These are phyloP conservation scores for Zalaria sp. DNA, from an alignment of 2,329 filamentous ascomycete genomes.

Conservation along the genomic window DNA sequence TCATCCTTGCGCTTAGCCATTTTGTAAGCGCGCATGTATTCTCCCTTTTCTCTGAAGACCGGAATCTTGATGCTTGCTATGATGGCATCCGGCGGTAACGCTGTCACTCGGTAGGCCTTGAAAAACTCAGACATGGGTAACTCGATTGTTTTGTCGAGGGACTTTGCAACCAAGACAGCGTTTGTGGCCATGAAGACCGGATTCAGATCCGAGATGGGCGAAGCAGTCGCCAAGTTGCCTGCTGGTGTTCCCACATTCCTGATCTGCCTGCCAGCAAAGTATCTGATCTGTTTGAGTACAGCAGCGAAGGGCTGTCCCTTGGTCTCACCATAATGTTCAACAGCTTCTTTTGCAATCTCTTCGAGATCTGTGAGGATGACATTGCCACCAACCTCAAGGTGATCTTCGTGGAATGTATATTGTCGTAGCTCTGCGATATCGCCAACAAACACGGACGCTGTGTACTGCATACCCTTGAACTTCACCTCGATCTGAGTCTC, in stretches of 20 bases:
- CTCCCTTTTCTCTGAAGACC: slow-evolving; percentile 55
- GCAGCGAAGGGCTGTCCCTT: slow-evolving; percentile 73
- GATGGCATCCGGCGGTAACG: slow-evolving; percentile 65
- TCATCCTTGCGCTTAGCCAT: slow-evolving; percentile 96
- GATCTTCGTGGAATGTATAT: slow-evolving; percentile 63
- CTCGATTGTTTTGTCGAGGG: slow-evolving; percentile 55
- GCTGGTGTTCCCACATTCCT: slow-evolving; percentile 95
- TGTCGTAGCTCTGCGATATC: slow-evolving; percentile 83
- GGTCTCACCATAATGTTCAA: slow-evolving; percentile 59
- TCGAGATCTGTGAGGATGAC: slow-evolving; percentile 87
- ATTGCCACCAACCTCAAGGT: slow-evolving; percentile 87
- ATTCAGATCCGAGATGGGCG: slow-evolving; percentile 91
- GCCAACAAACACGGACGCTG: slow-evolving; percentile 78
- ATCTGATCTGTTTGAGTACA: slow-evolving; percentile 85
- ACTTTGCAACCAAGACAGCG: slow-evolving; percentile 68
- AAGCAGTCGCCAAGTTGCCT: slow-evolving; percentile 86
- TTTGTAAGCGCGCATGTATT: slow-evolving; percentile 84
- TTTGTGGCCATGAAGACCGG: slow-evolving; percentile 84
- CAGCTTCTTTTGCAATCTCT: slow-evolving; percentile 63
- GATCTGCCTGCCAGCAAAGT: slow-evolving; percentile 91
- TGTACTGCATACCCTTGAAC: slow-evolving; percentile 89
- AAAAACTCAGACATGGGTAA: slow-evolving; percentile 93
- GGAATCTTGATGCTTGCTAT: slow-evolving; percentile 84
- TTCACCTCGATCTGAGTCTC: slow-evolving; percentile 98
- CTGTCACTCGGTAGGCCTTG: slow-evolving; percentile 76